Evolutionary conservation across 768 basidiomycete species (phyloP), one percentile per base, ranked within the genome.

Genomic region (Boletus rufocinnamomeus): DNA sequence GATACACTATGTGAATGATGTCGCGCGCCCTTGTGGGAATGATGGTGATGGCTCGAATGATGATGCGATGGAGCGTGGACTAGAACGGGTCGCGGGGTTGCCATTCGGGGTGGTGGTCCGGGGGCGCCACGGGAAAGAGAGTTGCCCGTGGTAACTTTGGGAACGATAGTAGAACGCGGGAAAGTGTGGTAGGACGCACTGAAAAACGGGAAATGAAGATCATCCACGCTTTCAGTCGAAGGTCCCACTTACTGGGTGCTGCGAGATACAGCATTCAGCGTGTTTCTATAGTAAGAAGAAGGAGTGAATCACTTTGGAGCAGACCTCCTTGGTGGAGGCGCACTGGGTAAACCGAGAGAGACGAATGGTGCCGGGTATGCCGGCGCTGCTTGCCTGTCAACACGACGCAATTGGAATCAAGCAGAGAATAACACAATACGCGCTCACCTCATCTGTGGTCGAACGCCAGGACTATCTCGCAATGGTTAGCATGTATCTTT

Each of bases 151-250:
- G 41, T 30, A 21, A 47, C 37, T 47, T 40, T 55, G 2, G 60
- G 54, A 30, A 51, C 41, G 14, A 54, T 11, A 1, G 59, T 13
- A 14, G 68, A 63, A 27, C 72, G 72, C 17, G 71, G 68, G 17
- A 72, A 72, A 23, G 66, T 72, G 41, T 73, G 56, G 57, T 70
- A 65, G 43, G 72, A 54, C 32, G 59, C 2, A 17, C 68, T 72
- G 56, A 44, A 46, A 44, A 48, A 23, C 41, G 43, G 58, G 57
- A 49, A 49, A 54, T 63, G 52, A 71, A 63, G 51, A 53, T 28
- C 17, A 32, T 44, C 53, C 52, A n/a, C 53, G 52, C 25, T 45
- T 40, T 52, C 55, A 50, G 54, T 44, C 50, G 30, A 62, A 34
- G n/a, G 38, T 47, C 43, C 52, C 51, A 67, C 71, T 72, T 64